Conservation (phyloP, 2,329 filamentous ascomycete genomes). For the Karstenula rhodostoma region DNA sequence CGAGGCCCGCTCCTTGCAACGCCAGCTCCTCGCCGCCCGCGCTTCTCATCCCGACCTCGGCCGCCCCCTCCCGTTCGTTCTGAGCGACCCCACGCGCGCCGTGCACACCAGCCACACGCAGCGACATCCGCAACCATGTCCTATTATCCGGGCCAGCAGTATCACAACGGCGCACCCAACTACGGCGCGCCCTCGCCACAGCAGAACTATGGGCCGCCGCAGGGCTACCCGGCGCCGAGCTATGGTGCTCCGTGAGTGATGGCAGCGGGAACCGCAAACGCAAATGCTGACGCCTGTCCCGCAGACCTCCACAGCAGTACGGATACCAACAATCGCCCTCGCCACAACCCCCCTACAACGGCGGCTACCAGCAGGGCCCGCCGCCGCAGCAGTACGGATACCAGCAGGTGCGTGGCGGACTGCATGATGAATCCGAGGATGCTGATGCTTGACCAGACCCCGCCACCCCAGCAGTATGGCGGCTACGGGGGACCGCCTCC, state of each 20-base stretch:
- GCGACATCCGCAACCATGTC: constrained; percentile 43
- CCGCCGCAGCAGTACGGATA: constrained; percentile 56
- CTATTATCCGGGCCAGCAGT: constrained; percentile 53
- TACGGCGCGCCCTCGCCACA: constrained; percentile 53
- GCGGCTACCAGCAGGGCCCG: constrained; percentile 48
- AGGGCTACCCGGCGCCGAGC: constrained; percentile 37
- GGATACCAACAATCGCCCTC: constrained; percentile 46
- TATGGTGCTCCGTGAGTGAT: constrained; percentile 42
- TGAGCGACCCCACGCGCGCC: background rate
- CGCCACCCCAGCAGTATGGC: constrained; percentile 44
- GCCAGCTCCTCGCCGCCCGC: constrained; percentile 1
- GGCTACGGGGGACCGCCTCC: constrained; percentile 33
- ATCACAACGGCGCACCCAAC: constrained; percentile 48
- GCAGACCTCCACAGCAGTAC: constrained; percentile 48
- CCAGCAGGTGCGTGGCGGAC: constrained; percentile 44
- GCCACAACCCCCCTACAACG: constrained; percentile 50
- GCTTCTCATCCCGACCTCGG: constrained; percentile 13
- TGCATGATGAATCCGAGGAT: background rate
- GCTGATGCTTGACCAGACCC: constrained; percentile 38
- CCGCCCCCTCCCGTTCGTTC: constrained; percentile 17
- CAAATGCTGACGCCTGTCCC: constrained; percentile 19
- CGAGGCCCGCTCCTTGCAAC: background rate
- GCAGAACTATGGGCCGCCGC: constrained; percentile 43
- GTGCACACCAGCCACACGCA: constrained; percentile 10
- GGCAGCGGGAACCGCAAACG: background rate